Conservation (phyloP, 1,284 basidiomycete genomes). For the Papiliotrema nemorosa region DNA sequence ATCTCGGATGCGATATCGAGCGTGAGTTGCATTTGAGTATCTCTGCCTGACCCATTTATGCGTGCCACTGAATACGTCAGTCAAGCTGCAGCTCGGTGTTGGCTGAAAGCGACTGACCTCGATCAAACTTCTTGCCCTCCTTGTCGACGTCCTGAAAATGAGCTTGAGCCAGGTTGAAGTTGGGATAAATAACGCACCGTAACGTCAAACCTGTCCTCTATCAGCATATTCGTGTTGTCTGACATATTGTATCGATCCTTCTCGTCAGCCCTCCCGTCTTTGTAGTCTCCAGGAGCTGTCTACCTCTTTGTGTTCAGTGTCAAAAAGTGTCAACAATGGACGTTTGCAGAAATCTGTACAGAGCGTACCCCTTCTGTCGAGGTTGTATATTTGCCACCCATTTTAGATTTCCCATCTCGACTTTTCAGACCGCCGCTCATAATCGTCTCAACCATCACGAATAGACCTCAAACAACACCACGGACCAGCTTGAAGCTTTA, state of each 20-base stretch:
- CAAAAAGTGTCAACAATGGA: not conserved
- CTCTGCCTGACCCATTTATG: slow-evolving; percentile 75
- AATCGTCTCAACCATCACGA: no score
- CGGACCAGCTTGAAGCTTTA: no score
- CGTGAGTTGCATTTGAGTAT: slow-evolving; percentile 82
- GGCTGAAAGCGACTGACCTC: slow-evolving; percentile 60
- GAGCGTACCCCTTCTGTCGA: no score
- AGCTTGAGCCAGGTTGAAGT: not conserved
- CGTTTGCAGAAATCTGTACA: not conserved
- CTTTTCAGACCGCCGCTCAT: not conserved
- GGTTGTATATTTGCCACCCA: no score
- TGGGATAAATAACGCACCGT: slow-evolving; percentile 48
- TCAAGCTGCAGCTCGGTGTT: no score
- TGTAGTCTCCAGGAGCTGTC: no score
- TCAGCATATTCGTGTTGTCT: slow-evolving; percentile 53
- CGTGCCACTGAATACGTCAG: slow-evolving; percentile 91
- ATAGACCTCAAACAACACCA: no score
- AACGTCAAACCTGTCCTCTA: slow-evolving; percentile 86
- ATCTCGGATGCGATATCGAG: slow-evolving; percentile 89
- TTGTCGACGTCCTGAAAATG: slow-evolving; percentile 61
- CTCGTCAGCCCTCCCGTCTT: not conserved
- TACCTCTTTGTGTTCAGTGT: no score
- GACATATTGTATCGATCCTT: slow-evolving; percentile 11
- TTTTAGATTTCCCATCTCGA: not conserved
- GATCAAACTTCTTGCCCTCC: slow-evolving; percentile 95